phyloP scores from a whole-genome alignment of 2,329 filamentous ascomycete species.

The Microdochium trichocladiopsis region DNA sequence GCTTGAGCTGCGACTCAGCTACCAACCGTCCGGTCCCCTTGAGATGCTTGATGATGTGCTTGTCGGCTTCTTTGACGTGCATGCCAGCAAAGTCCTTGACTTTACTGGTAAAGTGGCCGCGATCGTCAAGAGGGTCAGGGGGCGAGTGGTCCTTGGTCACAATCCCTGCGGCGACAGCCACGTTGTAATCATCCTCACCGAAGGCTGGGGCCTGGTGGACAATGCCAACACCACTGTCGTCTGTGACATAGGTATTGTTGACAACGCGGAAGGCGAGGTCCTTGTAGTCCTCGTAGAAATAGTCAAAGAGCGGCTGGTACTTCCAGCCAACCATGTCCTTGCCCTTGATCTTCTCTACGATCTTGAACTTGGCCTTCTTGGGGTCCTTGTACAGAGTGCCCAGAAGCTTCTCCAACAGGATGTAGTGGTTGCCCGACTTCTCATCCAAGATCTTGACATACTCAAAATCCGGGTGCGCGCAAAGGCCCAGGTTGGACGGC shows the following conservation, averaged over 20 bases:
- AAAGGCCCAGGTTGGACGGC: slow-evolving; percentile 72
- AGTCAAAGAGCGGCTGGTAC: slow-evolving; percentile 83
- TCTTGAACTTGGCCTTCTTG: slow-evolving; percentile 89
- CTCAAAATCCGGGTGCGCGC: slow-evolving; percentile 75
- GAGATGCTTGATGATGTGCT: slow-evolving; percentile 84
- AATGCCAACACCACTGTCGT: slow-evolving; percentile 85
- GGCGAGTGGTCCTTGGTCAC: slow-evolving; percentile 70
- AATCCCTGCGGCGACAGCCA: slow-evolving; percentile 69
- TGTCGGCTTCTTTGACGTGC: slow-evolving; percentile 89
- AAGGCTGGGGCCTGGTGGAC: slow-evolving; percentile 92
- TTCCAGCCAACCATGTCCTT: slow-evolving; percentile 82
- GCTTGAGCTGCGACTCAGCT: slow-evolving; percentile 79
- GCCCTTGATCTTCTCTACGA: slow-evolving; percentile 72
- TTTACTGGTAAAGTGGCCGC: slow-evolving; percentile 69
- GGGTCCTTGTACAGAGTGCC: slow-evolving; percentile 86
- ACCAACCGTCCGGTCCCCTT: slow-evolving; percentile 71
- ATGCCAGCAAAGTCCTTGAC: slow-evolving; percentile 77
- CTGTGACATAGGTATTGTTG: slow-evolving; percentile 79
- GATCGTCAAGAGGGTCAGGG: slow-evolving; percentile 87
- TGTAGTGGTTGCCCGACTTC: slow-evolving; percentile 73
- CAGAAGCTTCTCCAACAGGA: slow-evolving; percentile 76
- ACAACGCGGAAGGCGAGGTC: slow-evolving; percentile 76
- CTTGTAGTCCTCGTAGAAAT: slow-evolving; percentile 85
- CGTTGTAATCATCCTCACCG: slow-evolving; percentile 92
- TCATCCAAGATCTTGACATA: slow-evolving; percentile 85